Base-by-base conservation (phyloP, 2,329 filamentous ascomycete species). In the Rutstroemia sp. region DNA sequence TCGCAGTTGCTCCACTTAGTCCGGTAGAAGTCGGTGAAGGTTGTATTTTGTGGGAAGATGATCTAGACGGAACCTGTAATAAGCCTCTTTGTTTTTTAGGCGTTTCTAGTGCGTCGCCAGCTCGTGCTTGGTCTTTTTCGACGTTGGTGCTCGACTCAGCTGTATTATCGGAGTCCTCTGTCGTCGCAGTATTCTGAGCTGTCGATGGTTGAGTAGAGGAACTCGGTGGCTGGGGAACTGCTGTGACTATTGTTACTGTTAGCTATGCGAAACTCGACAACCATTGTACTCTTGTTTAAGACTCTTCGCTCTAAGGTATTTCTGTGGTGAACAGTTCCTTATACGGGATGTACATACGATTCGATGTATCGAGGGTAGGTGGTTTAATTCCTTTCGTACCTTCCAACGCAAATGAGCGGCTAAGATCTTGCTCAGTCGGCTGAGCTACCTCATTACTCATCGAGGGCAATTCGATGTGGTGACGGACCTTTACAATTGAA, bases 21-120 rank as follows among this genome's bases (percentile, higher is more conserved):
- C 78, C 81, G 44, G 81, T 82, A 46, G 79, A 75, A 56, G 80
- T 81, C 55, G 80, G 76, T 46, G 80, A 83, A 59, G 79, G 74
- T 68, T 84, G 79, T 66, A 79, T 75, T 68, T 78, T 79, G 61
- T 80, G 81, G 37, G 81, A 84, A 45, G 82, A 84, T 48, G 82
- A 82, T 71, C 80, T 76, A 45, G 82, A 84, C 16, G 82, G 81
- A 42, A 84, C 78, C 70, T 79, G 75, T 42, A 86, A 73, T 44
- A 81, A 74, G 38, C 75, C 72, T 51, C 76, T 76, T 57, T 75
- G 75, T 67, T 78, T 80, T 59, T 64, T 63, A 17, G 63, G 54
- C 39, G 60, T 60, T 56, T 65, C 63, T 30, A 58, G 54, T 54
- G 67, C 62, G 50, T 67, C 64, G 9, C 61, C 55, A 47, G 56